Conservation (phyloP, 2,329 filamentous ascomycete species). For the Curvularia hawaiiensis region DNA sequence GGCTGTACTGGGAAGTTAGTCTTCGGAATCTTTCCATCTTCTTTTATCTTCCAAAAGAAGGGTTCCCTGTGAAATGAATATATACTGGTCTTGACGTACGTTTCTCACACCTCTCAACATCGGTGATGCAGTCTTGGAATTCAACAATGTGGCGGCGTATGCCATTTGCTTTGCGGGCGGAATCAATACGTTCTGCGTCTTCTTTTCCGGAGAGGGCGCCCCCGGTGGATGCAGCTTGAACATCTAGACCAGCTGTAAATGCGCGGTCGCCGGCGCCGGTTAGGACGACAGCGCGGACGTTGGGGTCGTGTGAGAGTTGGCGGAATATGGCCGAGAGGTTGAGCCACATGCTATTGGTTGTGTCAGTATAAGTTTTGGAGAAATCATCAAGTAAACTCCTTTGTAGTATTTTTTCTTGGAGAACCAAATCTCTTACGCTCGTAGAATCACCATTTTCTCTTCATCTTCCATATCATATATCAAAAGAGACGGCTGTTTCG, state of each 20-base stretch:
- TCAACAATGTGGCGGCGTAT: constrained; percentile 71
- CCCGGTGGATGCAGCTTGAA: constrained; percentile 67
- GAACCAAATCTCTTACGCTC: not conserved
- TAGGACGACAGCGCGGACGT: constrained; percentile 77
- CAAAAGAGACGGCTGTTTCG: not conserved
- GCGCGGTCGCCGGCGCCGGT: constrained; percentile 81
- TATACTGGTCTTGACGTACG: constrained; percentile 31
- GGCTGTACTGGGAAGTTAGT: constrained; percentile 5
- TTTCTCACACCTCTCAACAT: constrained; percentile 87
- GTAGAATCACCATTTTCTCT: not conserved
- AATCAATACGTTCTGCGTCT: constrained; percentile 53
- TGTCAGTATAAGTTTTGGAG: not conserved
- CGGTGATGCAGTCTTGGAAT: constrained; percentile 79
- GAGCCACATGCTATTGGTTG: constrained; percentile 71
- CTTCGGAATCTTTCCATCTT: no score
- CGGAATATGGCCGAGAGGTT: constrained; percentile 77
- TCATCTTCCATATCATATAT: not conserved
- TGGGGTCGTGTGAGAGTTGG: constrained; percentile 71
- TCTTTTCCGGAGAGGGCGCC: constrained; percentile 50
- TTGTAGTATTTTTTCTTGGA: not conserved
- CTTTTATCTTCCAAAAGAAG: no score
- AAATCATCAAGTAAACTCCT: not conserved
- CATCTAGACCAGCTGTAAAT: constrained; percentile 86
- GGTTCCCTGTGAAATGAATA: not conserved
- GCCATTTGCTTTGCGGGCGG: constrained; percentile 61